Evolutionary conservation across 768 basidiomycete genomes (phyloP).

Genomic region (Agrocybe pediades): DNA sequence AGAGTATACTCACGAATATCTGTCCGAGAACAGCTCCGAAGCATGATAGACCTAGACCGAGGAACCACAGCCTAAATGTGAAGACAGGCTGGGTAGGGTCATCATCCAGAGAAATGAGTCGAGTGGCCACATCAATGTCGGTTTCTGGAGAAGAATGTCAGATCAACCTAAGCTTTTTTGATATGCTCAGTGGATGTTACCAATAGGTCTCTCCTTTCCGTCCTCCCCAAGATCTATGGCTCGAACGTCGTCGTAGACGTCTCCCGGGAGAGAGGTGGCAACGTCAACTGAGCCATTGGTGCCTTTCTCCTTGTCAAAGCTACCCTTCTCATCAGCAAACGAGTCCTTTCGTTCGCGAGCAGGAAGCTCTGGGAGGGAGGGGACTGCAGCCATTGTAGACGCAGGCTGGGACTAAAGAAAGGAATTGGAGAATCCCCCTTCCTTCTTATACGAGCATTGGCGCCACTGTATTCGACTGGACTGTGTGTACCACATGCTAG

Average conservation of each 20-base stretch:
- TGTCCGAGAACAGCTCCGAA: conserved; percentile 56
- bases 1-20: conserved; percentile 38
- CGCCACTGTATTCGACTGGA: too few relatives aligned
- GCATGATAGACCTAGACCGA: conserved; percentile 54
- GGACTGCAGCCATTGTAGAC: too few relatives aligned
- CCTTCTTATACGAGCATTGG: too few relatives aligned
- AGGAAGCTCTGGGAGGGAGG: too few relatives aligned
- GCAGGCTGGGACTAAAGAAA: too few relatives aligned
- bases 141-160: conserved; percentile 32
- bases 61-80: conserved; percentile 59
- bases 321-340: conserved; percentile 7
- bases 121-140: conserved; percentile 46
- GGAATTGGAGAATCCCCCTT: too few relatives aligned
- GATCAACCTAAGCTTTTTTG: not conserved
- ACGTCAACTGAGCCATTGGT: not conserved
- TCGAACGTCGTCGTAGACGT: not conserved
- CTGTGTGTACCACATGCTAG: too few relatives aligned
- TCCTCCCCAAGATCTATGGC: not conserved
- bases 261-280: not conserved
- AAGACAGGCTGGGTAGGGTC: conserved; percentile 49
- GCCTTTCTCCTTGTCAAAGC: not conserved
- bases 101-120: conserved; percentile 56
- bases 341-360: conserved; percentile 26
- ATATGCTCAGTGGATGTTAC: not conserved
- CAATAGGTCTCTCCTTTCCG: not conserved